Evolutionary conservation across 2,329 filamentous ascomycete species (phyloP), one percentile per base, ranked within the genome.

Genomic region (Fusarium proliferatum): DNA sequence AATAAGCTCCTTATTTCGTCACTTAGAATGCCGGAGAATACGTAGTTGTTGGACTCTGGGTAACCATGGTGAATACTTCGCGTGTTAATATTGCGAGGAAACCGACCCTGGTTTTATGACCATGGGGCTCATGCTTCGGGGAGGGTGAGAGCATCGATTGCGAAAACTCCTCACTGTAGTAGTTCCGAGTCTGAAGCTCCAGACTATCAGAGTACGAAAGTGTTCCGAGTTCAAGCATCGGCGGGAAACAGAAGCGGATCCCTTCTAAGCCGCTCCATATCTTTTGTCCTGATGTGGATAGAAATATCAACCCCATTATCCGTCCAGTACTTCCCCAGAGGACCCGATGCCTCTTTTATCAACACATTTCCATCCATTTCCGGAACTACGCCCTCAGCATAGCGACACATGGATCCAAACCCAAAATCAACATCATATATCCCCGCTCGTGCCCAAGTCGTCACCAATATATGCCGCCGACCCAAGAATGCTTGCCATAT

Each of bases 401-500:
- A 79, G 3, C 56, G 60, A 7, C 77, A 66, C 1, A 12, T 23
- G 2, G 69, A 66, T 3, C 51, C 71, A 8, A 78, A 38, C 1
- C 78, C 78, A 46, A 79, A 79, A 23, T 79, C 73, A 3, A 79
- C 60, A 12, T 70, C 64, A n/a, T 79, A 79, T 4, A 79, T 52
- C 0, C 77, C 77, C 0, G 78, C 72, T 3, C 77, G 67, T 4
- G 71, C 76, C 77, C 77, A 79, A 0, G 70, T 79, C 10, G 78
- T 79, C 0, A 79, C 75, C 3, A 79, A 41, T 5, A 79, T 73
- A 34, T 79, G 76, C 0, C 72, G 69, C 4, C 36, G 42, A 6
- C 78, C 77, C 1, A 79, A 39, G 6, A 79, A 79, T 1, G 76
- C 76, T 53, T 78, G 77, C 77, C 77, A 79, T 51, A 79, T 69